Evolutionary conservation across 495 filamentous ascomycete species (phyloP).

Genomic region (Margaritispora aquatica): DNA sequence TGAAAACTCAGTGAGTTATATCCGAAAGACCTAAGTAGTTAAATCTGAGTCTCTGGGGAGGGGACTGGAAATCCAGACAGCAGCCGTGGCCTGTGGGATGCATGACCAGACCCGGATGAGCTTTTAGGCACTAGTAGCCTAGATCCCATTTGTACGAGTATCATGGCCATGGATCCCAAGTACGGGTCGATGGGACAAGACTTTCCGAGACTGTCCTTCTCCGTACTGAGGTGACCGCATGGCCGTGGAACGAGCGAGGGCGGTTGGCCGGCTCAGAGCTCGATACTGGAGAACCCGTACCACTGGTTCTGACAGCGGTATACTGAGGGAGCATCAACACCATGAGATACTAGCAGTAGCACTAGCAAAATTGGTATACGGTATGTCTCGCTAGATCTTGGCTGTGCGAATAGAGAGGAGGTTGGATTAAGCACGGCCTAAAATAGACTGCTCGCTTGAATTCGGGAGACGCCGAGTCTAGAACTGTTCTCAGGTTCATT

Average conservation of each 20-base stretch:
- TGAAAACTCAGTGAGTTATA: too few species aligned
- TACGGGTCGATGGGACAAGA: not conserved
- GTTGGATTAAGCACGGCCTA: not conserved
- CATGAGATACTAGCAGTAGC: too few species aligned
- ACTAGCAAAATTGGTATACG: too few species aligned
- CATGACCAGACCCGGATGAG: not conserved
- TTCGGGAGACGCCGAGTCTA: not conserved
- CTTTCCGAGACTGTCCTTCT: not conserved
- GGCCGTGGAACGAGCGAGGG: not conserved
- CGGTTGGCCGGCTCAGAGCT: not conserved
- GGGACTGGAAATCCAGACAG: too few species aligned
- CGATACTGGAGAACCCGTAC: too few species aligned
- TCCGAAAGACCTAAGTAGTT: too few species aligned
- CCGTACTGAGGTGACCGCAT: not conserved
- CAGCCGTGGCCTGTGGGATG: not conserved
- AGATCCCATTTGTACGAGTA: not conserved
- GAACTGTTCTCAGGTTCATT: not conserved
- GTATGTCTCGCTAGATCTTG: not conserved
- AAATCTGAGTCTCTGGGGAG: too few species aligned
- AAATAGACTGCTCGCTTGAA: not conserved
- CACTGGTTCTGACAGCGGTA: not conserved
- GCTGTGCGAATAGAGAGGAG: not conserved
- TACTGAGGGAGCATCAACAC: not conserved
- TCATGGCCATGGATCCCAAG: not conserved
- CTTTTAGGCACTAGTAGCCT: not conserved